Evolutionary conservation across 768 basidiomycete species (phyloP).

Genomic region (Panaeolus cyanescens): DNA sequence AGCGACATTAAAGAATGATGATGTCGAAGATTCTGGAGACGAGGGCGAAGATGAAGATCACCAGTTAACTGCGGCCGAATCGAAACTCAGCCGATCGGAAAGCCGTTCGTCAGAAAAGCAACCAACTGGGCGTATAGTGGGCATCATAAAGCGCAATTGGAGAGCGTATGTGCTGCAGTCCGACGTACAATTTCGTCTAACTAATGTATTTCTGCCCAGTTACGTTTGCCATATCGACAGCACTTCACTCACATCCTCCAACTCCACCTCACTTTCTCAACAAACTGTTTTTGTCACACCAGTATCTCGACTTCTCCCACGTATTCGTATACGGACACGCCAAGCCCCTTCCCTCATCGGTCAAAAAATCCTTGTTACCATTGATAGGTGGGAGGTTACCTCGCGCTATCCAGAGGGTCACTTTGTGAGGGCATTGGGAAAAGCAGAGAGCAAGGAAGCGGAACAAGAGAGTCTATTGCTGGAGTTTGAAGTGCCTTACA

Average conservation of each 20-base stretch:
- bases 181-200: neutral
- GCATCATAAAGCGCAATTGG: constrained; percentile 95
- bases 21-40: constrained; percentile 77
- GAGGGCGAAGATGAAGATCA: constrained; percentile 44
- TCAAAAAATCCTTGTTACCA: constrained; percentile 95
- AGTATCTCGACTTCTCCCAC: constrained; percentile 86
- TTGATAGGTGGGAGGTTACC: constrained; percentile 88
- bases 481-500: constrained; percentile 94
- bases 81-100: constrained; percentile 40
- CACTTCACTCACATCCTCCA: constrained; percentile 79
- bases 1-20: constrained; percentile 87
- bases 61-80: constrained; percentile 41
- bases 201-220: constrained; percentile 34
- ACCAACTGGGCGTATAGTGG: constrained; percentile 91
- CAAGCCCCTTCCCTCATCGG: constrained; percentile 87
- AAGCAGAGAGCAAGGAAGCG: constrained; percentile 92
- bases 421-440: constrained; percentile 90
- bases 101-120: constrained; percentile 61
- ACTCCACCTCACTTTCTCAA: constrained; percentile 75
- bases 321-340: constrained; percentile 91
- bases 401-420: constrained; percentile 97
- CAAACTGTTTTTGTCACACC: constrained; percentile 96
- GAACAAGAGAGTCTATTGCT: constrained; percentile 92
- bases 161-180: constrained; percentile 62
- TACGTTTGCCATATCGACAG: constrained; percentile 96